Conservation (phyloP, 768 basidiomycete genomes). For the Mycena galericulata region DNA sequence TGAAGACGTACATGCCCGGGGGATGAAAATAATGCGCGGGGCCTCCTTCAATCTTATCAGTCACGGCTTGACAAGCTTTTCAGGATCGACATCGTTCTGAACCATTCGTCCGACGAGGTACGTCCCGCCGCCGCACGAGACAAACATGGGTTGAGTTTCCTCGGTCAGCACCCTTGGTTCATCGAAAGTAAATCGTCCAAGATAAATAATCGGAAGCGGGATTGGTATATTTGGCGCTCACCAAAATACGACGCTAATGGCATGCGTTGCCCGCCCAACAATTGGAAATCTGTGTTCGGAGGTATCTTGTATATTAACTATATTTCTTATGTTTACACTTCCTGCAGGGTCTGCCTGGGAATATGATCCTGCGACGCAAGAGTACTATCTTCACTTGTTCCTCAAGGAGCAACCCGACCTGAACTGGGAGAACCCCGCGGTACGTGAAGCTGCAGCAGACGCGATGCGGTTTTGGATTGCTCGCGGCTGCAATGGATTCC, state of each 20-base stretch:
- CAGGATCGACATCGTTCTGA: constrained; percentile 84
- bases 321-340: not conserved
- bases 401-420: constrained; percentile 77
- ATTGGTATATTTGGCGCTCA: constrained; percentile 84
- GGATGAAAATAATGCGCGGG: constrained; percentile 76
- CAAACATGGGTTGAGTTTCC: too few species aligned
- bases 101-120: constrained; percentile 78
- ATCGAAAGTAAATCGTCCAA: constrained; percentile 62
- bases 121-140: too few species aligned
- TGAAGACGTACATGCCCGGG: constrained; percentile 65
- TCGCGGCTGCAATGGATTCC: constrained; percentile 80
- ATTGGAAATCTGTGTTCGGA: constrained; percentile 78
- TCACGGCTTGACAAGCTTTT: not conserved
- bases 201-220: constrained; percentile 69
- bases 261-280: constrained; percentile 72
- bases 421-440: constrained; percentile 79
- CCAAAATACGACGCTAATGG: constrained; percentile 65
- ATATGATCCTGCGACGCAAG: constrained; percentile 71
- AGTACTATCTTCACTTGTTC: constrained; percentile 82
- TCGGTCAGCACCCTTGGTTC: constrained; percentile 77
- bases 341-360: constrained; percentile 84
- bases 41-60: not conserved
- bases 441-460: constrained; percentile 69
- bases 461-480: constrained; percentile 81
- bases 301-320: constrained; percentile 48